Evolutionary conservation across 2,329 filamentous ascomycete genomes (phyloP), one percentile per base, ranked within the genome.

Genomic region (Didymosphaeria variabile): DNA sequence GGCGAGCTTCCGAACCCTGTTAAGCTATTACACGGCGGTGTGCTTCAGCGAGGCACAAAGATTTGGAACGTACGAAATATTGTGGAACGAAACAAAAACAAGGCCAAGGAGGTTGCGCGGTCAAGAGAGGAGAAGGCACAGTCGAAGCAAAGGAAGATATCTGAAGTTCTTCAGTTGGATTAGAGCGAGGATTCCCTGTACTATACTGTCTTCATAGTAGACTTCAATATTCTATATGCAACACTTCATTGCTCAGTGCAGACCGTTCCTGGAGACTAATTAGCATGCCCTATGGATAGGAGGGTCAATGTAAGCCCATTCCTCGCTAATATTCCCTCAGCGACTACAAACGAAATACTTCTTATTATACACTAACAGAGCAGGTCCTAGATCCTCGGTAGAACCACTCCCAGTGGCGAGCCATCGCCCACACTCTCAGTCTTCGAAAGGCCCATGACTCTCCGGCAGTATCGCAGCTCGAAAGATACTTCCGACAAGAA

Each of bases 1-100:
- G 67, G 67, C 60, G 59, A 70, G 52, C 31, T 66, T 23, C 71
- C 72, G 8, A 75, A 75, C 31, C 21, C 46, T 4, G 46, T 56
- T 4, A 53, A 54, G 15, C 31, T 40, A 13, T 17, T 56, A 17
- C 29, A 40, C 3, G 54, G 52, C 5, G 49, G 46, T 13, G 59
- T 55, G 38, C 50, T 46, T 19, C 46, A 57, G 10, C 34, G 45
- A 26, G 34, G 55, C 15, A 61, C 55, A 38, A 46, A 38, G 32
- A 61, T 57, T 17, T 32, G 38, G 47, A 45, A 58, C 6, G 40
- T 63, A 34, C 23, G 50, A 34, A n/a, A 47, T n/a, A 58, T 55
- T 34, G 26, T 59, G 44, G 38, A 46, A 50, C 7, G 31, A 44
- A 23, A 56, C 49, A 54, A 59, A 46, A 40, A 45, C 46, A 57